These are phyloP conservation scores for Aspergillus terreus DNA, from an alignment of 2,329 filamentous ascomycete genomes.

Conservation along the genomic window DNA sequence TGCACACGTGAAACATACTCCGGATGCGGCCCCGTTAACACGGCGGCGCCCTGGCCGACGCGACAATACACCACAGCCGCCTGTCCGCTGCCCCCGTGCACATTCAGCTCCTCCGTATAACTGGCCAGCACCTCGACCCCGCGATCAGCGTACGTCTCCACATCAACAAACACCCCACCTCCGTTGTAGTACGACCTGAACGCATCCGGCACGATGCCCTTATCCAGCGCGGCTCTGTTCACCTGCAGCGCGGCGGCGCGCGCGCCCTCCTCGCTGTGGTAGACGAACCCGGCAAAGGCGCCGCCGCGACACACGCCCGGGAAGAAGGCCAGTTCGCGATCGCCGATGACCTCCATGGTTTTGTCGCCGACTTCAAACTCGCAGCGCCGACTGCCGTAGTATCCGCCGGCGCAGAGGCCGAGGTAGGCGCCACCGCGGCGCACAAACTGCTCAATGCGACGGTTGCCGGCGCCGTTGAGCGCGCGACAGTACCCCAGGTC, in stretches of 20 bases:
- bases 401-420: constrained; percentile 90
- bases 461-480: constrained; percentile 84
- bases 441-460: constrained; percentile 78
- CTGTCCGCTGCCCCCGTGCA: constrained; percentile 68
- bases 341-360: constrained; percentile 77
- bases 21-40: constrained; percentile 86
- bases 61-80: constrained; percentile 82
- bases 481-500: constrained; percentile 86
- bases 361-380: constrained; percentile 89
- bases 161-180: constrained; percentile 87
- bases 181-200: constrained; percentile 90
- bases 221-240: constrained; percentile 55
- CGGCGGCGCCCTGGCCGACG: constrained; percentile 71
- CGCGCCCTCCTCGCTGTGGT: constrained; percentile 81
- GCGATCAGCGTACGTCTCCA: constrained; percentile 55
- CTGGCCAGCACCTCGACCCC: constrained; percentile 79
- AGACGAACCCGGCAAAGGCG: constrained; percentile 86
- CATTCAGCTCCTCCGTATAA: constrained; percentile 70
- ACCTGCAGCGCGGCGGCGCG: constrained; percentile 67
- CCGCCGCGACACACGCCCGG: constrained; percentile 80
- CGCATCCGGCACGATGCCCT: constrained; percentile 53
- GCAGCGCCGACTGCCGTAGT: constrained; percentile 76
- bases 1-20: constrained; percentile 58
- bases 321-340: constrained; percentile 82
- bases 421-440: constrained; percentile 80